These are phyloP conservation scores for Biscogniauxia sp. DNA, from an alignment of 2,329 filamentous ascomycete species.

Conservation along the genomic window DNA sequence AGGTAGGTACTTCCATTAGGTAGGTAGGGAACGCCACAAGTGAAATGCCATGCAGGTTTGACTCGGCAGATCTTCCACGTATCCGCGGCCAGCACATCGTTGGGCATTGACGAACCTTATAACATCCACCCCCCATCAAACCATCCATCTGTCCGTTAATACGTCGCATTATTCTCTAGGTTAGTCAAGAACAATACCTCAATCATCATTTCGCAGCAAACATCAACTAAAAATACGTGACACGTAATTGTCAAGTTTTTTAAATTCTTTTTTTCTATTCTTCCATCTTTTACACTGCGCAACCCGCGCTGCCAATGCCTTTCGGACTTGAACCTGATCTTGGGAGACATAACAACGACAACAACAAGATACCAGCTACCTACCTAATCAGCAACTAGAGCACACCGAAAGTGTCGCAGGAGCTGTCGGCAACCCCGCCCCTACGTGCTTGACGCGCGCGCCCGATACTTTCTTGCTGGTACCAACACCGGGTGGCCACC, in stretches of 20 bases:
- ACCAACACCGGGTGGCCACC: not conserved
- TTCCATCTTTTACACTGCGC: no score
- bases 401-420: not conserved
- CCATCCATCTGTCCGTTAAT: not conserved
- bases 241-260: not conserved
- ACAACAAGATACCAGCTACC: not conserved
- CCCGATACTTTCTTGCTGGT: not conserved
- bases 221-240: not conserved
- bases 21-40: not conserved
- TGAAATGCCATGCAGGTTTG: not conserved
- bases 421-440: not conserved
- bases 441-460: no score
- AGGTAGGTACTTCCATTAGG: no score
- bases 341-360: not conserved
- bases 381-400: not conserved
- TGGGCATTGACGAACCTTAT: not conserved
- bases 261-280: no score
- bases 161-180: not conserved
- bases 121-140: not conserved
- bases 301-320: not conserved
- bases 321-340: not conserved
- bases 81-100: not conserved
- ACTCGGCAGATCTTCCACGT: not conserved
- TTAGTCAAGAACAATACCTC: not conserved
- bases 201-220: not conserved